These are phyloP conservation scores for Schizothecium vesticola DNA, from an alignment of 495 filamentous ascomycete genomes.

Conservation along the genomic window DNA sequence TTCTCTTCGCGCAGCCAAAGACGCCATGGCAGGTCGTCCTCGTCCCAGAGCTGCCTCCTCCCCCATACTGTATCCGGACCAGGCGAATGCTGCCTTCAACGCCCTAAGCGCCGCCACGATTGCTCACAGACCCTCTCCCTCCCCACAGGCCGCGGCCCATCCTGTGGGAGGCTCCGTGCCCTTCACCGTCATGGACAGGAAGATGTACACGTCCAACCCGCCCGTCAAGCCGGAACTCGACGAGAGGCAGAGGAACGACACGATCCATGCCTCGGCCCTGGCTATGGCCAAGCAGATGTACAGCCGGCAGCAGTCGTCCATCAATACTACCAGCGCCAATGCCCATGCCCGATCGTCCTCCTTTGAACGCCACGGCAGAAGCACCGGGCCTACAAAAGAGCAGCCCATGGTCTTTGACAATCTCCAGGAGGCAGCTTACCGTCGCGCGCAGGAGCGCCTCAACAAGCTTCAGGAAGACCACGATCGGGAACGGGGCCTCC, in stretches of 20 bases:
- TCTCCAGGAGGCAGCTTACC: slow-evolving; percentile 79
- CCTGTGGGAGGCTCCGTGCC: slow-evolving; percentile 37
- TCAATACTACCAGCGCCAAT: slow-evolving; percentile 36
- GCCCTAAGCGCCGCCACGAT: slow-evolving; percentile 63
- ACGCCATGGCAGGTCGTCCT: slow-evolving; percentile 55
- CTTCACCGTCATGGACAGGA: slow-evolving; percentile 47
- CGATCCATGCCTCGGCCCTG: slow-evolving; percentile 72
- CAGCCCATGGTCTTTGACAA: slow-evolving; percentile 43
- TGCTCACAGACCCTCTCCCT: slow-evolving; percentile 44
- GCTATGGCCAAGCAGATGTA: slow-evolving; percentile 89
- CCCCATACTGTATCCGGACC: slow-evolving; percentile 54
- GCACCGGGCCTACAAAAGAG: slow-evolving; percentile 22
- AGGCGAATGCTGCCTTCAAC: slow-evolving; percentile 54
- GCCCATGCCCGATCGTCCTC: slow-evolving; percentile 25
- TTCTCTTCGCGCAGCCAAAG: slow-evolving; percentile 67
- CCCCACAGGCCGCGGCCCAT: slow-evolving; percentile 21
- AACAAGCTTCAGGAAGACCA: slow-evolving; percentile 72
- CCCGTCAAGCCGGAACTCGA: slow-evolving; percentile 66
- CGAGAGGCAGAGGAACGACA: slow-evolving; percentile 63
- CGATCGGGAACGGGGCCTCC: slow-evolving; percentile 49
- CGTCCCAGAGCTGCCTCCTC: slow-evolving; percentile 63
- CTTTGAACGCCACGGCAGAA: slow-evolving; percentile 20
- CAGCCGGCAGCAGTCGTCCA: slow-evolving; percentile 53
- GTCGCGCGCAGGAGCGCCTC: slow-evolving; percentile 74
- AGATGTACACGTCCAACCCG: slow-evolving; percentile 71